These are phyloP conservation scores for Glycine soja DNA, from an alignment of 306 rosid species.

Conservation along the genomic window DNA sequence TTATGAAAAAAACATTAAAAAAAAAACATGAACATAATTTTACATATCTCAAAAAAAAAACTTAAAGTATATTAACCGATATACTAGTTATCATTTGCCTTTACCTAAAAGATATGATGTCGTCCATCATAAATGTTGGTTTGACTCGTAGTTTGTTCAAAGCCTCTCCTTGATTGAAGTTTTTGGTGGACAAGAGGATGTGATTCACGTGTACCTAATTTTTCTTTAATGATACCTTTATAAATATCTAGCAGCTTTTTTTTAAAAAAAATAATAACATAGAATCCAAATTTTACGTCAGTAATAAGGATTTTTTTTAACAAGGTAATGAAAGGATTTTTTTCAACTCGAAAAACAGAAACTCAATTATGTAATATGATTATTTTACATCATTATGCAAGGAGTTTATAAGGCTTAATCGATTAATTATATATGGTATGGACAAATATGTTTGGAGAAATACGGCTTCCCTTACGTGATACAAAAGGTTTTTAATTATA, in stretches of 20 bases:
- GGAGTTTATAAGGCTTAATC: background rate
- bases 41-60: no score
- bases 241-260: background rate
- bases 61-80: no score
- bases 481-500: background rate
- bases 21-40: no score
- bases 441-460: background rate
- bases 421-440: background rate
- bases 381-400: background rate
- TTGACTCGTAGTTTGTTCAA: conserved; percentile 25
- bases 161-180: background rate
- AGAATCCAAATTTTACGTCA: no score
- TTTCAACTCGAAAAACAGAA: background rate
- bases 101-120: conserved; percentile 1
- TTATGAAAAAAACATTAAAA: no score
- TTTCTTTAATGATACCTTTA: background rate
- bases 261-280: background rate
- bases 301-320: no score
- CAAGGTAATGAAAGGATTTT: background rate
- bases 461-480: background rate
- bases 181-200: conserved; percentile 18
- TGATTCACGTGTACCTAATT: conserved; percentile 32
- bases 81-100: background rate
- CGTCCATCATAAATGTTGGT: conserved; percentile 29
- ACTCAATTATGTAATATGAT: background rate